These are phyloP conservation scores for Trebouxia sp. DNA, from an alignment of 139 green algal species.

Conservation along the genomic window DNA sequence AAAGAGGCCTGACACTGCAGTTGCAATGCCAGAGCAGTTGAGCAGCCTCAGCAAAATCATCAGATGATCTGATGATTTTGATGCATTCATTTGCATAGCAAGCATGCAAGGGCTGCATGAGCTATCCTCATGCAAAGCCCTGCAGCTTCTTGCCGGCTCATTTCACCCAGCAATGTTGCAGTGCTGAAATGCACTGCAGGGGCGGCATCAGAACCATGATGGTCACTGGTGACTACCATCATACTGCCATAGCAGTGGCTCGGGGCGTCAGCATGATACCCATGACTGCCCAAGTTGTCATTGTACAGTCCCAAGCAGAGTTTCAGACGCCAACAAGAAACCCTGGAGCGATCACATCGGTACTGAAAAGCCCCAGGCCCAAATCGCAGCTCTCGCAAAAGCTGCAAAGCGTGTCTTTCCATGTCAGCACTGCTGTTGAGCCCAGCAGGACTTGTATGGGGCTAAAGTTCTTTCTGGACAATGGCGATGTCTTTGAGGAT, in stretches of 20 bases:
- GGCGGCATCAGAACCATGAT: constrained; percentile 16
- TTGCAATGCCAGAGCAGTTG: no score
- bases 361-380: background rate
- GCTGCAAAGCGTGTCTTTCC: background rate
- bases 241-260: background rate
- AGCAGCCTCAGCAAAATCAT: no score
- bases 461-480: constrained; percentile 4
- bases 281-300: background rate
- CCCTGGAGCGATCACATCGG: background rate
- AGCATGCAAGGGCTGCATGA: no score
- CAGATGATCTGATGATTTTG: no score
- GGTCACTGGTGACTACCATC: constrained; percentile 3
- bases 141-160: no score
- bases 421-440: background rate
- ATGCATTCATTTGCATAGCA: no score
- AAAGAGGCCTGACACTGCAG: no score
- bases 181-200: background rate
- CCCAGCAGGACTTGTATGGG: background rate
- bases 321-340: background rate
- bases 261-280: background rate
- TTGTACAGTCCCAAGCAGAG: background rate
- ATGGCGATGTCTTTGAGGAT: constrained; percentile 4
- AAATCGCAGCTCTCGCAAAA: background rate
- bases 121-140: no score
- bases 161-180: no score